Base-by-base conservation (phyloP, 352 stramenopile genomes). In the Blastocystis sp. region DNA sequence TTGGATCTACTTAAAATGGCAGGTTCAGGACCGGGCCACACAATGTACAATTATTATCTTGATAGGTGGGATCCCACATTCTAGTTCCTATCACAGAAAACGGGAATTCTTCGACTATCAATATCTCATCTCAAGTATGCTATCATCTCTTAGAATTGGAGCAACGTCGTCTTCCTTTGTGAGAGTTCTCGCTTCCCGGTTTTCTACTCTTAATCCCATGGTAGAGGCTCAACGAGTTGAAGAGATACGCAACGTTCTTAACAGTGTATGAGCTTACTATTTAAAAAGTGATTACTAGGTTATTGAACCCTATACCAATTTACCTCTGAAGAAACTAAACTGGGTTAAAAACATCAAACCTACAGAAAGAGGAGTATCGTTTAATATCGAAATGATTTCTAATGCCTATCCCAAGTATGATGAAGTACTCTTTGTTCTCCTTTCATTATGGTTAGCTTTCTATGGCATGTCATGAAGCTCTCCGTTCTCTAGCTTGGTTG, bases 271-370 rank as follows among this genome's bases (percentile, higher is more conserved):
- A 3, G 21, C 35, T 78, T 11, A 42, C 16, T 29, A 39, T 52
- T 46, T 9, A 9, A 12, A 21, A 27, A 29, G n/a, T 32, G 12
- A 52, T 37, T 65, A 19, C 14, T 46, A 87, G 65, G 77, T 87
- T 21, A 74, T 77, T n/a, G 77, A 87, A 51, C 77, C 77, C 46
- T 78, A 78, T 54, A 78, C 77, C 0, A 74, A 87, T 51, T 58
- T 73, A 35, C 90, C 88, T 9, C 86, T 95, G 51, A 88, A 89
- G 6, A 54, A 87, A 19, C 89, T 95, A 19, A 89, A 92, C 21
- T 95, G 93, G 93, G 92, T 95, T 14, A 91, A 91, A 27, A 35
- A 80, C n/a, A 89, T 92, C 43, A 78, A 93, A 39, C 91, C 95
- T 54, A 90, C 93, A 4, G 77, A 87, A 39, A 29, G 65, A 27